These are phyloP conservation scores for Tricharina praecox DNA, from an alignment of 495 filamentous ascomycete species.

Conservation along the genomic window DNA sequence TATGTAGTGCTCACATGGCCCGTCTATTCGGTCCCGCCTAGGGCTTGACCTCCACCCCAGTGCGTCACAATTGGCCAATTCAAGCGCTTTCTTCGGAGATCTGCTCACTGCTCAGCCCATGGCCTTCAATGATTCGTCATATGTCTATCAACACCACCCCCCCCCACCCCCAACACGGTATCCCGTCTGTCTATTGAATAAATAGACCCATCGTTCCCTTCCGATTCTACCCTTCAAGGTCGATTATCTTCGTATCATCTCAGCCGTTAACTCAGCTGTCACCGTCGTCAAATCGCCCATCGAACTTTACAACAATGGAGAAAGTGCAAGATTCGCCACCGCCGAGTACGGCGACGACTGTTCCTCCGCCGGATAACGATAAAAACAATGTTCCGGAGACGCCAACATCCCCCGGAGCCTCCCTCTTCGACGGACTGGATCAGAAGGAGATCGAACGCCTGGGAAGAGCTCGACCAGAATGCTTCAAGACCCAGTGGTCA, in stretches of 20 bases:
- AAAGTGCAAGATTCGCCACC: too few species aligned
- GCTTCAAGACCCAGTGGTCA: slow-evolving; percentile 41
- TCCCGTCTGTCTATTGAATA: background rate
- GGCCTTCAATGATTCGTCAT: background rate
- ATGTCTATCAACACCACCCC: background rate
- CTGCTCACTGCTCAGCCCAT: background rate
- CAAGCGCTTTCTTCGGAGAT: background rate
- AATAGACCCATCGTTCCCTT: background rate
- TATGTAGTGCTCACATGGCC: background rate
- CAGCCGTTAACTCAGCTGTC: background rate
- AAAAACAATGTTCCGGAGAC: too few species aligned
- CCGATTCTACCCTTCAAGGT: background rate
- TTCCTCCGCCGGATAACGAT: too few species aligned
- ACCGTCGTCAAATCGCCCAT: background rate
- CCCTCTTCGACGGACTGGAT: slow-evolving; percentile 1
- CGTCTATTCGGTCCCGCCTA: background rate
- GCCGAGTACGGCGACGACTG: too few species aligned
- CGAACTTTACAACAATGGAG: too few species aligned
- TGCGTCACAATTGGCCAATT: background rate
- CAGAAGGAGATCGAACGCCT: slow-evolving; percentile 42
- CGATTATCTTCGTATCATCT: background rate
- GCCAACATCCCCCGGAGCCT: slow-evolving; percentile 2
- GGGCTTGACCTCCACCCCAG: background rate
- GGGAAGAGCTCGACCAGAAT: slow-evolving; percentile 51
- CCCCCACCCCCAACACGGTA: background rate